Evolutionary conservation across 1,139 yeast species (phyloP), one percentile per base, ranked within the genome.

Genomic region (Geotrichum cucujoidarum): DNA sequence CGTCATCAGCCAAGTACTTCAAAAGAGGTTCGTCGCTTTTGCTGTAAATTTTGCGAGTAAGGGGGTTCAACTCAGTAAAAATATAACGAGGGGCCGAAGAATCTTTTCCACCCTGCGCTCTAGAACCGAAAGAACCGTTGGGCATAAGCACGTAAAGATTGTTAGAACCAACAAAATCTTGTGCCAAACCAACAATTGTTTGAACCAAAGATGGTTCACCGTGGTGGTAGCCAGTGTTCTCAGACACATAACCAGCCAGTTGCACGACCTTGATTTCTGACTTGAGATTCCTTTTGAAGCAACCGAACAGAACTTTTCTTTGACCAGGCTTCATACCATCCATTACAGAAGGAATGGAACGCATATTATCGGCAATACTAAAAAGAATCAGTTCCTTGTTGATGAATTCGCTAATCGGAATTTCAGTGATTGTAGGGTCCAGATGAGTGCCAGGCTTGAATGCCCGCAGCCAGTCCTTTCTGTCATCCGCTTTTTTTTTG

Each of bases 261-360:
- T 86, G 95, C 7, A 94, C 88, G 36, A 94, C 97, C 62, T 90
- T 90, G 58, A 88, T 80, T 68, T 92, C 97, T 37, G 74, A 71
- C 47, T 70, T 77, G 57, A 88, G 71, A 59, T 88, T 88, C 65
- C 89, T 81, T 64, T 86, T 86, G 67, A 90, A 86, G 62, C 92
- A 84, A 49, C 95, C 96, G 66, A 72, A 92, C 56, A 94, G 69
- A 38, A 92, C 95, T 63, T 94, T 94, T 62, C 99, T 80, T 68
- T 94, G 99, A 55, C 96, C 96, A 0, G 98, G 99, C 65, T 94
- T 94, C 57, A 92, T 80, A 1, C 99, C 99, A 70, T 94, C 99
- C 60, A 92, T 71, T 1, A 89, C 86, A 4, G 89, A 84, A 1
- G 99, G 98, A 60, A 94, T 89, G 0, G 98, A 92, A 66, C 98